Conservation (phyloP, 495 filamentous ascomycete genomes). For the Annulohypoxylon bovei region DNA sequence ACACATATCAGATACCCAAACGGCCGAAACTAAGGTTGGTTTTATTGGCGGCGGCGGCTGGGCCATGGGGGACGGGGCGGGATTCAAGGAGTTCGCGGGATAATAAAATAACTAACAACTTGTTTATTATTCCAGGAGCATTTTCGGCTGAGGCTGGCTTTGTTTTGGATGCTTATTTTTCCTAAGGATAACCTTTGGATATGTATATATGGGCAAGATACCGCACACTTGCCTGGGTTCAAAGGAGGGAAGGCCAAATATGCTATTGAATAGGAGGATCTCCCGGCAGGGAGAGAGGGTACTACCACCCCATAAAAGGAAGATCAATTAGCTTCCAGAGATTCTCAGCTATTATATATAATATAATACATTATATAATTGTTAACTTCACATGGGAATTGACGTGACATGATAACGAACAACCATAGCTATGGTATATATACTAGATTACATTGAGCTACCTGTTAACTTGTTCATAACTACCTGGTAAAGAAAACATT, state of each 20-base stretch:
- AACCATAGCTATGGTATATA: no score
- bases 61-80: conserved; percentile 18
- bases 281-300: not conserved
- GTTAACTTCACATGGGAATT: no score
- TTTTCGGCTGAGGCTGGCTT: conserved; percentile 20
- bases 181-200: conserved; percentile 11
- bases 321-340: not conserved
- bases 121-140: conserved; percentile 8
- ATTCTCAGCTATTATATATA: conserved; percentile 15
- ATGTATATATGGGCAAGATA: conserved; percentile 10
- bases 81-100: conserved; percentile 12
- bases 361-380: conserved; percentile 1
- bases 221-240: not conserved
- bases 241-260: not conserved
- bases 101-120: conserved; percentile 6
- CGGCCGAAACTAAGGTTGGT: conserved; percentile 3
- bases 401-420: no score
- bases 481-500: no score
- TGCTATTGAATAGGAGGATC: not conserved
- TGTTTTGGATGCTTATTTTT: conserved; percentile 15
- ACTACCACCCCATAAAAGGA: not conserved
- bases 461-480: no score
- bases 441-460: no score
- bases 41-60: conserved; percentile 28
- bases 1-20: conserved; percentile 31